Evolutionary conservation across 2,329 filamentous ascomycete genomes (phyloP).

Genomic region (Aspergillus thermomutatus): DNA sequence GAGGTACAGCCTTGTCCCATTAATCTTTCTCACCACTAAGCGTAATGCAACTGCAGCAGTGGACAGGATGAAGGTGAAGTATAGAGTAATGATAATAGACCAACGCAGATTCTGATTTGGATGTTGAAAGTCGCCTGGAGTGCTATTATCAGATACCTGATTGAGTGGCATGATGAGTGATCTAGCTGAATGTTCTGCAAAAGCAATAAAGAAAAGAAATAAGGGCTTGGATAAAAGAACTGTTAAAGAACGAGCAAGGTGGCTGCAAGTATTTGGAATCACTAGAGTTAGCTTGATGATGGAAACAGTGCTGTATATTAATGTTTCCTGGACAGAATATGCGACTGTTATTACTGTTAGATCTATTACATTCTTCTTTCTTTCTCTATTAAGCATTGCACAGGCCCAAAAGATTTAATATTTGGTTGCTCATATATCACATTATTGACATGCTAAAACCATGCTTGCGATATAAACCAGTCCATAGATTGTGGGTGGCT

Average conservation of each 20-base stretch:
- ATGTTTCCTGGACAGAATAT: background rate
- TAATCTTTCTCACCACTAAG: slow-evolving; percentile 23
- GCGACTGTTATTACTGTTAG: background rate
- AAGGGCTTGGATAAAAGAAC: slow-evolving; percentile 4
- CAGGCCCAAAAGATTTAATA: background rate
- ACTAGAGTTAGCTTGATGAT: background rate
- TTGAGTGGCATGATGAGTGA: slow-evolving; percentile 18
- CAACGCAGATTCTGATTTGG: slow-evolving; percentile 21
- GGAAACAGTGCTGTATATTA: background rate
- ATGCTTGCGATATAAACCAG: background rate
- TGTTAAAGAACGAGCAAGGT: slow-evolving; percentile 9
- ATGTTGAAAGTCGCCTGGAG: slow-evolving; percentile 23
- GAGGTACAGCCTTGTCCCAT: slow-evolving; percentile 22
- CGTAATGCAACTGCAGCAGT: slow-evolving; percentile 25
- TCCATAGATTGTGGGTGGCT: background rate
- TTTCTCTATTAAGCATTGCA: background rate
- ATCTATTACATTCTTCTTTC: background rate
- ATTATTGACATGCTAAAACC: background rate
- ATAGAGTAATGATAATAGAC: slow-evolving; percentile 21
- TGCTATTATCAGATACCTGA: slow-evolving; percentile 7
- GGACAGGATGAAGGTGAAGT: slow-evolving; percentile 24
- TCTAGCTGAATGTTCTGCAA: background rate
- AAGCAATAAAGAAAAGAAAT: slow-evolving; percentile 3
- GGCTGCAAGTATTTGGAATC: slow-evolving; percentile 24
- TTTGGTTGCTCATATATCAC: background rate